Base-by-base conservation (phyloP, 345 rosid genomes). In the Mallotus nudiflorus region DNA sequence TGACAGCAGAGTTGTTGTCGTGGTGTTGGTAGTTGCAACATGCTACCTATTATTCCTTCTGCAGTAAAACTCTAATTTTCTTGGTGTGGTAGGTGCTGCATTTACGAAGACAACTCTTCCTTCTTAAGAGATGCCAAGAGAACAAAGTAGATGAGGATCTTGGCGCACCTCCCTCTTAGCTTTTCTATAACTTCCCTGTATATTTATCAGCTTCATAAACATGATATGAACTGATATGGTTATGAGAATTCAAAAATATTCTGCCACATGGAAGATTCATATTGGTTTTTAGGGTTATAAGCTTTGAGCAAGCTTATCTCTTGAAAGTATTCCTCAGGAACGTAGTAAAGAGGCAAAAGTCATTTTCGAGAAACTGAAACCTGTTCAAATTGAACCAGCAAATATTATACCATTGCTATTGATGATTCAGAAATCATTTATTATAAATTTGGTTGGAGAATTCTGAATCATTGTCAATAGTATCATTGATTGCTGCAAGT, bases 41-140 rank as follows among this genome's bases (percentile, higher is more conserved):
- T 27, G 39, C 55, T 16, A n/a, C n/a, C n/a, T 14, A 7, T 16
- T 22, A 39, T 51, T 42, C 2, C 5, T 39, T 35, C 20, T 22
- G 19, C 56, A 25, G 13, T 10, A 37, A 20, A 29, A 44, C 54
- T 27, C 4, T 4, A 12, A 40, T 11, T 71, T n/a, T 52, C 1
- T 53, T 13, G 46, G 40, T 28, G 20, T 73, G 50, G 58, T 87
- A 92, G 97, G 89, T 92, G 57, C 72, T 92, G 81, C 94, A 89
- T 75, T 74, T 89, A 35, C 70, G 88, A 54, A 80, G 86, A 39
- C 95, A 89, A 72, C 91, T 91, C 9, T 73, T 79, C 65, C 80
- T 88, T 75, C 85, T 92, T 12, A 88, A 86, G 84, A 83, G 82
- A 81, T 87, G 92, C 65, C 86, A 83, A 74, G 92, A 88, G 84